These are phyloP conservation scores for Zasmidium angulare DNA, from an alignment of 2,329 filamentous ascomycete genomes.

Conservation along the genomic window DNA sequence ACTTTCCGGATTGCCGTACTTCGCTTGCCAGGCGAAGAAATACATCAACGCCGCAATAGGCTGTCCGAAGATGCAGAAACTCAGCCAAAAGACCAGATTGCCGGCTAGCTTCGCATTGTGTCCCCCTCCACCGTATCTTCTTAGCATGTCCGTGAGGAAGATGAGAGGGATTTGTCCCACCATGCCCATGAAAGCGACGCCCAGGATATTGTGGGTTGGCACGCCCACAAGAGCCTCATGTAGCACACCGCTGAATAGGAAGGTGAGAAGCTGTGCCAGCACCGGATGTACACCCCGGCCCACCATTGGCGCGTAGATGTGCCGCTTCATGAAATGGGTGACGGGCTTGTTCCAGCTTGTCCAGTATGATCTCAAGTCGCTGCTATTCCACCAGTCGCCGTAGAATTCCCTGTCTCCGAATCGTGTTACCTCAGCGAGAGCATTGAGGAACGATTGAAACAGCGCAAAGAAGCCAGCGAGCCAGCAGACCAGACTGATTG, in stretches of 20 bases:
- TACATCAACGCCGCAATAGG: constrained; percentile 89
- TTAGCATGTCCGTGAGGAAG: constrained; percentile 71
- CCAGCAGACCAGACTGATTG: constrained; percentile 95
- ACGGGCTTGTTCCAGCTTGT: constrained; percentile 97
- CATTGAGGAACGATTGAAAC: constrained; percentile 91
- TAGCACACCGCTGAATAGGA: constrained; percentile 81
- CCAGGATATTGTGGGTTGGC: constrained; percentile 72
- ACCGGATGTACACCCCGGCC: constrained; percentile 75
- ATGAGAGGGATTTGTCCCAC: constrained; percentile 89
- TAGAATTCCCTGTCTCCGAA: constrained; percentile 97
- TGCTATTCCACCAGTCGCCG: constrained; percentile 96
- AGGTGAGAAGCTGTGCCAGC: constrained; percentile 76
- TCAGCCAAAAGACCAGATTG: constrained; percentile 95
- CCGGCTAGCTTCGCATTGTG: constrained; percentile 76
- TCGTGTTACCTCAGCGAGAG: constrained; percentile 80
- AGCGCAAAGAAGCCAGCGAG: constrained; percentile 95
- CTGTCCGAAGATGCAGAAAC: constrained; percentile 93
- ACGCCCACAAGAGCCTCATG: constrained; percentile 93
- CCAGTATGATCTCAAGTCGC: constrained; percentile 86
- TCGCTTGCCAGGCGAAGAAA: constrained; percentile 98
- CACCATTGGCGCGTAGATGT: constrained; percentile 85
- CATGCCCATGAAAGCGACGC: constrained; percentile 93
- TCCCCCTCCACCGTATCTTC: constrained; percentile 66
- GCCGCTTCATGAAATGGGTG: constrained; percentile 92
- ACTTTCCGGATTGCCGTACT: constrained; percentile 64